A percentile compares a stretch with the other conserved stretches of the same genome.
Conservation (phyloP, 345 rosid species). For the Tarenaya hassleriana region DNA sequence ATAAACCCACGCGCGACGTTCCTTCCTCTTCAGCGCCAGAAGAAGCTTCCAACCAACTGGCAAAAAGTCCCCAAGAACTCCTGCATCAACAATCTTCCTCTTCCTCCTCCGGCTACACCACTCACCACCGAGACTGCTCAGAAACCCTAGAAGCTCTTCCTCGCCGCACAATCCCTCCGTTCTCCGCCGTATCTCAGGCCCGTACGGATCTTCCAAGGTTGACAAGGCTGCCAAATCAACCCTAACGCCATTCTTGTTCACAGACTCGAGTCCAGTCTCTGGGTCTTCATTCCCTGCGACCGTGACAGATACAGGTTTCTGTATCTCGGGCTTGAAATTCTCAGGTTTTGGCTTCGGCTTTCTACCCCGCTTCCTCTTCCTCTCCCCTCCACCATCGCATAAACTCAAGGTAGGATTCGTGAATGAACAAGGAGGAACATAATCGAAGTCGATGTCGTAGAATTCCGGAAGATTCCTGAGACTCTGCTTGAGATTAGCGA, state of each 20-base stretch:
- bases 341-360: constrained; percentile 33
- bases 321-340: not conserved
- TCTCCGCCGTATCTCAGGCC: constrained; percentile 48
- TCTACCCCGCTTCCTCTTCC: constrained; percentile 64
- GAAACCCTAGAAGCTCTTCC: constrained; percentile 52
- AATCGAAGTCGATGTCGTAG: constrained; percentile 23
- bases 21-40: constrained; percentile 64
- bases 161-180: constrained; percentile 51
- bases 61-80: constrained; percentile 44
- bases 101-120: constrained; percentile 83
- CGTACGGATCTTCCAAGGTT: constrained; percentile 44
- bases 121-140: constrained; percentile 53
- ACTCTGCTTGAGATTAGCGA: constrained; percentile 39
- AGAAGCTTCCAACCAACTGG: constrained; percentile 71
- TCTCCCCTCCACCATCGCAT: constrained; percentile 13
- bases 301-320: not conserved
- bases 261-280: constrained; percentile 34
- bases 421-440: constrained; percentile 20
- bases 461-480: constrained; percentile 44
- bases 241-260: constrained; percentile 41
- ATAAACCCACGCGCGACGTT: constrained; percentile 58
- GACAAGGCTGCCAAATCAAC: constrained; percentile 42
- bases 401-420: too few relatives aligned
- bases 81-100: constrained; percentile 73
- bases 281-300: constrained; percentile 14